phyloP scores from a whole-genome alignment of 2,329 filamentous ascomycete species.

The Pestalotiopsis sp. region DNA sequence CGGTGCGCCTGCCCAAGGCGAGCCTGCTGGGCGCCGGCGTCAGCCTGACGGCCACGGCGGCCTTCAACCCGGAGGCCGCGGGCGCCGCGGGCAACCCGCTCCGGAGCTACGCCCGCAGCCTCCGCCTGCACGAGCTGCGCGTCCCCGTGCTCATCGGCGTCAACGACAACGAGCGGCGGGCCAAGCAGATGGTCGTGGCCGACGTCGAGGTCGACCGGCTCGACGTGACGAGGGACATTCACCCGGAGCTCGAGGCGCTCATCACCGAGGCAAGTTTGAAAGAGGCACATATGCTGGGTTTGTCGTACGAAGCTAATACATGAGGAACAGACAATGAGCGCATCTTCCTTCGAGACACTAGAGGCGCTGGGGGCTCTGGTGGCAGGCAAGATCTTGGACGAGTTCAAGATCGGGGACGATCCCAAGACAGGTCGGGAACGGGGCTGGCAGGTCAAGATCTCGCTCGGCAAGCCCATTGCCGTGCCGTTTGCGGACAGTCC shows the following conservation, averaged over 20 bases:
- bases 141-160: constrained; percentile 73
- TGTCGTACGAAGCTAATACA: background rate
- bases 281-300: too few relatives aligned
- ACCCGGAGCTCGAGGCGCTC: constrained; percentile 58
- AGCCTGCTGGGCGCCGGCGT: constrained; percentile 66
- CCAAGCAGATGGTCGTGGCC: constrained; percentile 67
- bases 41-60: constrained; percentile 49
- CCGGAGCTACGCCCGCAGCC: constrained; percentile 31
- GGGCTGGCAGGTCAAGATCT: constrained; percentile 59
- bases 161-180: constrained; percentile 69
- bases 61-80: constrained; percentile 37
- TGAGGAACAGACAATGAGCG: constrained; percentile 48
- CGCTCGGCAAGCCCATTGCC: constrained; percentile 73
- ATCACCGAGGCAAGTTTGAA: constrained; percentile 59
- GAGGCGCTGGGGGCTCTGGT: constrained; percentile 60
- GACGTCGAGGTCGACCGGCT: constrained; percentile 64
- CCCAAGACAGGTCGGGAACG: constrained; percentile 39
- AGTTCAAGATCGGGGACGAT: constrained; percentile 37
- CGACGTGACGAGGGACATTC: constrained; percentile 48
- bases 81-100: constrained; percentile 23
- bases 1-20: constrained; percentile 66
- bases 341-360: constrained; percentile 63
- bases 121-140: constrained; percentile 59
- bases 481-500: constrained; percentile 74
- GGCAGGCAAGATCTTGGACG: constrained; percentile 46